Evolutionary conservation across 441 rosid genomes (phyloP).

Genomic region (Capsella rubella): DNA sequence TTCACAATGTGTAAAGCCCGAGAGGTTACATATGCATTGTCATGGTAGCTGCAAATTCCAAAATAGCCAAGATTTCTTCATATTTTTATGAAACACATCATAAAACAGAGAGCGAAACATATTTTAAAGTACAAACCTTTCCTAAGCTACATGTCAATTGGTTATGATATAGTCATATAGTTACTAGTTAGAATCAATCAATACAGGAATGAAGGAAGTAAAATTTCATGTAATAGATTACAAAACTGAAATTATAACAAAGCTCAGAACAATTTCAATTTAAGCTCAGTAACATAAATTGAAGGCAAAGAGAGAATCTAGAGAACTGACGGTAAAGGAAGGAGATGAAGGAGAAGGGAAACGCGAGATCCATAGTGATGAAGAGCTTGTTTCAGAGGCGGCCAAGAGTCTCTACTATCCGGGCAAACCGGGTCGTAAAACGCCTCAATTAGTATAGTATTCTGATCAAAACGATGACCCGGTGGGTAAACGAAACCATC

Average conservation of each 20-base stretch:
- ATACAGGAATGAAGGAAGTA: neutral
- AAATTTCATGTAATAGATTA: neutral
- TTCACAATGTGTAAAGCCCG: conserved; percentile 84
- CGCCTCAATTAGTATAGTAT: conserved; percentile 68
- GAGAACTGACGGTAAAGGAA: conserved; percentile 83
- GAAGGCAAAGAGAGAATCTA: conserved; percentile 1
- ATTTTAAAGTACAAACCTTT: neutral
- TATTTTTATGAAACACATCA: neutral
- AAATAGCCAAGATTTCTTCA: neutral
- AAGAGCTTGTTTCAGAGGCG: conserved; percentile 68
- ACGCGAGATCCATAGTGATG: conserved; percentile 66
- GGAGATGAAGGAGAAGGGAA: conserved; percentile 66
- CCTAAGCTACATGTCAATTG: neutral
- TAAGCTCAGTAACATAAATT: neutral
- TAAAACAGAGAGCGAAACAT: neutral
- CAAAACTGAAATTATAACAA: neutral
- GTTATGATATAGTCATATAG: neutral
- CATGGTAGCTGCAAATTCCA: conserved; percentile 70
- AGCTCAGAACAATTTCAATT: neutral
- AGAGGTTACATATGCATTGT: conserved; percentile 75
- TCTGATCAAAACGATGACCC: conserved; percentile 44
- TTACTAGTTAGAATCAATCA: neutral
- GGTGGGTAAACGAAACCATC: conserved; percentile 78
- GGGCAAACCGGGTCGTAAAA: conserved; percentile 92
- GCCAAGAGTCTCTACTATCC: conserved; percentile 88